A percentile compares a stretch with the other conserved stretches of the same genome.
Evolutionary conservation across 345 rosid species (phyloP).

Genomic region (Eucalyptus shirleyi): DNA sequence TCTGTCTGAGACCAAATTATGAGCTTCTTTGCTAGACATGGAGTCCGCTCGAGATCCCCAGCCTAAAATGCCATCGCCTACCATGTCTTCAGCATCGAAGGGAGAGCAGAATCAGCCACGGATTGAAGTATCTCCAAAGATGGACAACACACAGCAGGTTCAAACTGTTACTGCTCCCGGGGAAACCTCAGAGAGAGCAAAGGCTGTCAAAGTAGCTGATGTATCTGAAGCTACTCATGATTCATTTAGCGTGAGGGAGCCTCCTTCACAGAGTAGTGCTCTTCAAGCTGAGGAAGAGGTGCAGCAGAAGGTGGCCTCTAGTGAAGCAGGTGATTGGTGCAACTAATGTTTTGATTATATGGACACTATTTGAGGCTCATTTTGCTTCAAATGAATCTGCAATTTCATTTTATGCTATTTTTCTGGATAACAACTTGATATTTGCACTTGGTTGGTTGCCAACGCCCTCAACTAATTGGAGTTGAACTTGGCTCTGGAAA

Average conservation of each 20-base stretch:
- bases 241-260: conserved; percentile 62
- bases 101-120: conserved; percentile 37
- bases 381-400: not conserved
- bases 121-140: conserved; percentile 22
- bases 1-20: not conserved
- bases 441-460: not conserved
- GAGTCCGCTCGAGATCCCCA: conserved; percentile 67
- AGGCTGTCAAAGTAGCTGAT: conserved; percentile 30
- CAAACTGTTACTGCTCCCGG: conserved; percentile 29
- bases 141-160: conserved; percentile 18
- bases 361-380: not conserved
- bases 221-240: conserved; percentile 57
- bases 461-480: not conserved
- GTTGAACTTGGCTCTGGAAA: not conserved
- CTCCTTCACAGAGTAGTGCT: conserved; percentile 54
- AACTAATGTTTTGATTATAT: not conserved
- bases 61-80: conserved; percentile 67
- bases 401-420: not conserved
- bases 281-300: conserved; percentile 52
- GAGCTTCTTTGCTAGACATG: conserved; percentile 37
- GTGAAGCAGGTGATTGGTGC: conserved; percentile 43
- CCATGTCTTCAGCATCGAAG: conserved; percentile 63
- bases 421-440: not conserved
- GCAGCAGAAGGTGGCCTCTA: conserved; percentile 51
- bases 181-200: conserved; percentile 26